Evolutionary conservation across 2,329 filamentous ascomycete genomes (phyloP).

Genomic region (Colletotrichum caudatum): DNA sequence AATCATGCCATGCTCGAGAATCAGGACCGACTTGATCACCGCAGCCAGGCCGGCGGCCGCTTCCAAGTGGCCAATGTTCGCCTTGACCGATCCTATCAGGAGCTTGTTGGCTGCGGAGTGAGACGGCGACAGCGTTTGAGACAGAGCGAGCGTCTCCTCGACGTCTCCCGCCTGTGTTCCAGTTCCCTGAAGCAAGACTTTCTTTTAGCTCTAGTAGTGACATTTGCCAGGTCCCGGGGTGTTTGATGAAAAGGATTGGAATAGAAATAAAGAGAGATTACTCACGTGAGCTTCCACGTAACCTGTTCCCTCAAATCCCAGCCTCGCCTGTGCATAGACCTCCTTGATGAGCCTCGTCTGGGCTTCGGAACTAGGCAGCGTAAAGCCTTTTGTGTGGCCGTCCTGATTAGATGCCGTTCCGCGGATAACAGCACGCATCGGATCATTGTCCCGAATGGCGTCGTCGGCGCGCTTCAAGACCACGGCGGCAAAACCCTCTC

Average conservation of each 20-base stretch:
- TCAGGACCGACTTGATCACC: constrained; percentile 46
- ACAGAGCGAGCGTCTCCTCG: constrained; percentile 63
- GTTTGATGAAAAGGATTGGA: too few species aligned
- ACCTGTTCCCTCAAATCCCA: constrained; percentile 44
- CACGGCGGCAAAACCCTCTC: constrained; percentile 47
- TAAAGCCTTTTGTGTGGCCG: constrained; percentile 56
- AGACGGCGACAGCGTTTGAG: constrained; percentile 57
- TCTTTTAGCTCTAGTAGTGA: too few species aligned
- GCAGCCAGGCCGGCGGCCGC: constrained; percentile 41
- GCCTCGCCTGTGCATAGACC: constrained; percentile 49
- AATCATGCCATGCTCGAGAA: constrained; percentile 48
- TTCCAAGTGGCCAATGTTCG: constrained; percentile 47
- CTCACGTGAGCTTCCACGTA: constrained; percentile 59
- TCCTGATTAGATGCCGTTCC: constrained; percentile 54
- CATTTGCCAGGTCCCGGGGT: too few species aligned
- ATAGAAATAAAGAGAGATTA: too few species aligned
- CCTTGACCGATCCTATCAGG: constrained; percentile 31
- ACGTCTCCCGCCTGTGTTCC: constrained; percentile 68
- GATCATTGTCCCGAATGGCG: constrained; percentile 56
- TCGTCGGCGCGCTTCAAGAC: constrained; percentile 59
- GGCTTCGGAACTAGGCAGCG: constrained; percentile 45
- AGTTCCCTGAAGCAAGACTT: constrained; percentile 52
- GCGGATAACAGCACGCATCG: constrained; percentile 48
- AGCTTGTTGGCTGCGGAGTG: constrained; percentile 11
- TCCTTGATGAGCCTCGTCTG: constrained; percentile 52